Base-by-base conservation (phyloP, 1,139 yeast species). In the Komagataea norvegica region DNA sequence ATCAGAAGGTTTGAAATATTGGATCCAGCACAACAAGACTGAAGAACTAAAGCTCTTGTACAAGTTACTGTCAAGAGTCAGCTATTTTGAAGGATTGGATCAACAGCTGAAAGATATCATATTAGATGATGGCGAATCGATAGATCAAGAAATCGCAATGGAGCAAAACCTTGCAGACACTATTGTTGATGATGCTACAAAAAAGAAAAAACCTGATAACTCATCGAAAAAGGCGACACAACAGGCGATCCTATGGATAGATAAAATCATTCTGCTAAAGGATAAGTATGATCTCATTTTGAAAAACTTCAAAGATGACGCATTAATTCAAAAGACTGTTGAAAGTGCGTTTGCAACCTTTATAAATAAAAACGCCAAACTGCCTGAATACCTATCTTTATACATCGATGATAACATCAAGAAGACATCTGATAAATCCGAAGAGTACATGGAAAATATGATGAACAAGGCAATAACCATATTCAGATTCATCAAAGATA, bases 391-490 rank as follows among this genome's bases (percentile, higher is more conserved):
- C 44, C 60, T 89, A 31, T 83, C 95, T 0, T 61, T 83, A 6
- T 88, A 72, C 57, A 74, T 89, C 59, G 96, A 89, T 58, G 79
- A 75, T 42, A 67, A 69, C 45, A 76, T 79, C 54, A 83, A 77
- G 57, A 85, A 76, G 54, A 66, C 79, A 3, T 61, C 70, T 20
- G 79, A 73, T 47, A 65, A 65, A 39, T 57, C 74, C 1, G 70
- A 72, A 14, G 74, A 70, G 37, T 77, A 70, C 40, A 63, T 75
- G 2, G 87, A 80, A 43, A 68, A 62, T 2, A 64, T 75, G 8
- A 61, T 87, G 32, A 68, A 67, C 33, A 71, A 73, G 30, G 72
- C 88, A 0, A 68, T 83, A 9, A 61, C 68, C 25, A 68, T 91
- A 31, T 79, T 88, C 52, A 67, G 81, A 40, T 79, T 76, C 49